A percentile compares a stretch with the other conserved stretches of the same genome.
These are phyloP conservation scores for Eimeria falciformis DNA, from an alignment of 169 alveolate species.

Conservation along the genomic window DNA sequence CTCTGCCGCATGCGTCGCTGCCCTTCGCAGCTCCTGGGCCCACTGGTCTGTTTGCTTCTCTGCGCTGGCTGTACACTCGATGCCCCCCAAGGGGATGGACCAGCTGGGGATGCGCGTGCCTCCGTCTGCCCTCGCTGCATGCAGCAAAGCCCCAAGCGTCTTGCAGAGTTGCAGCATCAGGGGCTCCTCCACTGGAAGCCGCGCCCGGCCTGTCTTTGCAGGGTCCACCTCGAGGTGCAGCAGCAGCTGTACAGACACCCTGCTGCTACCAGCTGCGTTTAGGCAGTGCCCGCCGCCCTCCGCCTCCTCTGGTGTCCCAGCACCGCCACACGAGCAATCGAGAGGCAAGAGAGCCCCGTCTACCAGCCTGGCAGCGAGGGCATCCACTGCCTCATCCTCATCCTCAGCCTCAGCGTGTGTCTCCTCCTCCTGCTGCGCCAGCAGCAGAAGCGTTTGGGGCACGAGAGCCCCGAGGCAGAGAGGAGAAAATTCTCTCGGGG, in stretches of 20 bases:
- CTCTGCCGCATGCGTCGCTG: background rate
- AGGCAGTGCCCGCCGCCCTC: background rate
- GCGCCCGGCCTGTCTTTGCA: background rate
- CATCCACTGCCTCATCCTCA: background rate
- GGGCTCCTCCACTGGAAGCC: background rate
- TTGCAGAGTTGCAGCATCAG: constrained; percentile 12
- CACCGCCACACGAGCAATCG: background rate
- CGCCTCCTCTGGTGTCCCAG: background rate
- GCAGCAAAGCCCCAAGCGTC: constrained; percentile 7
- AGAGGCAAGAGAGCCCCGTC: background rate
- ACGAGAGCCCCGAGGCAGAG: background rate
- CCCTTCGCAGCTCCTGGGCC: background rate
- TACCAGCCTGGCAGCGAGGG: constrained; percentile 13
- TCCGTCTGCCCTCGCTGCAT: background rate
- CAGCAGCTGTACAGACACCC: background rate
- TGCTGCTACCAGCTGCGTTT: background rate
- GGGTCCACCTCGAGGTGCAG: constrained; percentile 22
- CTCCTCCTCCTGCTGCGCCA: background rate
- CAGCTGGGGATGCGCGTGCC: background rate
- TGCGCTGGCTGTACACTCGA: background rate
- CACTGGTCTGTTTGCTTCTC: background rate
- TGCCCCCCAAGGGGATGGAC: constrained; percentile 1
- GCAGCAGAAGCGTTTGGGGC: background rate
- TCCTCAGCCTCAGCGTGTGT: background rate
- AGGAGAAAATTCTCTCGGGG: background rate